Evolutionary conservation across 805 yeast genomes (phyloP).

Genomic region (Alloascoidea africana): DNA sequence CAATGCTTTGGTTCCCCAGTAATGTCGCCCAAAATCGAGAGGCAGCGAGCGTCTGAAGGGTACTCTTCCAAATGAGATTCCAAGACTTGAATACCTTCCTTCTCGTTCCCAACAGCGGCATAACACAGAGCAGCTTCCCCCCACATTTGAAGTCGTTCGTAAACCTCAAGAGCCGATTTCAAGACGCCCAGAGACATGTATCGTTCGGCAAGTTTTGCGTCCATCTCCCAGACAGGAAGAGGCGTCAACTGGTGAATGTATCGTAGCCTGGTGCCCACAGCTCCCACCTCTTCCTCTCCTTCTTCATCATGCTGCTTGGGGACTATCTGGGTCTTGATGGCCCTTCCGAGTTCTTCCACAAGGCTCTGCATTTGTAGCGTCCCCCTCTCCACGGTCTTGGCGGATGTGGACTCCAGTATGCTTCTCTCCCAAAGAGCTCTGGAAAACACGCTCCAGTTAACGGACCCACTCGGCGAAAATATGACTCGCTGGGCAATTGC

Average conservation of each 20-base stretch:
- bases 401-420: conserved; percentile 58
- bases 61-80: conserved; percentile 32
- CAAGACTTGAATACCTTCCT: conserved; percentile 48
- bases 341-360: conserved; percentile 74
- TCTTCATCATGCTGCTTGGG: conserved; percentile 14
- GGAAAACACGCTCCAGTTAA: conserved; percentile 68
- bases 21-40: conserved; percentile 76
- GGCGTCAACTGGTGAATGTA: conserved; percentile 65
- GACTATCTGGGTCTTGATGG: conserved; percentile 25
- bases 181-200: conserved; percentile 74
- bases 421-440: conserved; percentile 88
- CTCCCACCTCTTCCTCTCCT: conserved; percentile 16
- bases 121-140: conserved; percentile 84
- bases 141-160: conserved; percentile 59
- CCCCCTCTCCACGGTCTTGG: conserved; percentile 88
- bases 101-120: conserved; percentile 68
- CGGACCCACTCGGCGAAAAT: conserved; percentile 28
- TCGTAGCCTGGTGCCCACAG: conserved; percentile 39
- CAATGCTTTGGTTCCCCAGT: conserved; percentile 62
- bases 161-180: conserved; percentile 79
- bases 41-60: conserved; percentile 72
- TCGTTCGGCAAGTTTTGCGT: conserved; percentile 69
- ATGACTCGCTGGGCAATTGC: conserved; percentile 66
- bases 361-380: conserved; percentile 83
- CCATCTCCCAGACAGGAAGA: conserved; percentile 77